Evolutionary conservation across 805 yeast genomes (phyloP), one percentile per base, ranked within the genome.

Genomic region (Nakazawaea anatomiae): DNA sequence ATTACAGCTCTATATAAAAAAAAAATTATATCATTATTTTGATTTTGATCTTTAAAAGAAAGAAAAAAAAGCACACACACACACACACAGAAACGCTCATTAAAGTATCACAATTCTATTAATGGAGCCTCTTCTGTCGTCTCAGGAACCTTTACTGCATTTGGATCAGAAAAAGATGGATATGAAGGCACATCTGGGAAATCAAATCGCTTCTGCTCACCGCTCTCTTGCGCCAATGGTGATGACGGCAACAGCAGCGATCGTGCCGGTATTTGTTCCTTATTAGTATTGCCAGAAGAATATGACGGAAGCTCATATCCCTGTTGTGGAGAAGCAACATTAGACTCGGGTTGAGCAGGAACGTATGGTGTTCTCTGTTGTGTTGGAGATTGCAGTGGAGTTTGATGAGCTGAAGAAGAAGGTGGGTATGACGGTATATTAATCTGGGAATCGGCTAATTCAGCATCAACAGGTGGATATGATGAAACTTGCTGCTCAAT

Each of bases 101-200:
- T 18, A 18, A 18, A 18, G 25, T 11, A 32, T 32, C 44, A 42
- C 31, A 51, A 46, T 27, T 51, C 54, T 11, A 51, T 51, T 27
- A 51, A 51, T 10, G 50, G 51, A n/a, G 48, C 51, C 28, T 51
- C 54, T 27, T 51, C 53, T 31, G 30, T 36, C 27, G 27, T 32
- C 25, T 35, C 39, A n/a, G n/a, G 36, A 25, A 12, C 11, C 30
- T 34, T 9, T 6, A 7, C 25, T 29, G 5, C 36, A n/a, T 35
- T 36, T 4, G 25, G 9, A 14, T 30, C 38, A 14, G 18, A 14
- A n/a, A 48, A 48, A 7, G 44, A 47, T 8, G 51, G 51, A n/a
- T 34, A 43, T 6, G 9, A 8, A 5, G 51, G 51, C 11, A 48
- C 14, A 28, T 36, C 48, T 6, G 52, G 52, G 48, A 49, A 49